Evolutionary conservation across 768 basidiomycete genomes (phyloP), one percentile per base, ranked within the genome.

Genomic region (Cubamyces sp.): DNA sequence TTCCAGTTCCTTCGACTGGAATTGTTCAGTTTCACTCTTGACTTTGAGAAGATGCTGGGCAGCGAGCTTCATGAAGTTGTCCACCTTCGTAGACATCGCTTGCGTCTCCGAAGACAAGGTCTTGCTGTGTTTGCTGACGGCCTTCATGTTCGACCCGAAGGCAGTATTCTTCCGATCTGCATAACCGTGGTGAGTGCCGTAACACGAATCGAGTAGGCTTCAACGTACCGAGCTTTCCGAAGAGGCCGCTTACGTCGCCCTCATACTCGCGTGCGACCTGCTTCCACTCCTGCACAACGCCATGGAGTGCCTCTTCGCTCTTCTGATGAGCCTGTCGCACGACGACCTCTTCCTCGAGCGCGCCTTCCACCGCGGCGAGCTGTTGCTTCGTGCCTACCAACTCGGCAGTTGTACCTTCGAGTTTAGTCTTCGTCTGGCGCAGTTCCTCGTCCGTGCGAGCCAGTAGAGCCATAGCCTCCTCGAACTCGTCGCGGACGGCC

Each of bases 401-500:
- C 46, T 80, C 78, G 1, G 74, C 75, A 63, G 84, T 79, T 1
- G 82, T 83, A 57, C 77, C 77, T 59, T 79, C 76, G 50, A 96
- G 75, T 67, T 76, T 81, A 19, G 81, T 82, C 61, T 79, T 82
- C 3, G 89, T 84, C 52, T 81, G 76, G 59, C 81, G 84, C 56
- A 98, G 76, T 71, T 97, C 93, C 7, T 85, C 84, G 54, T 96
- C 90, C 30, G 86, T 82, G 68, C 83, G 86, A 71, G 86, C 85
- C 48, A 98, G 76, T 48, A 94, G 66, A 1, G 82, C 86, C 58
- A 95, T 90, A 67, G 91, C 90, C 74, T 96, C 88, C 70, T 97
- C 94, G 68, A 94, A 96, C 75, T 98, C 95, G 59, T 95, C 94
- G 56, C 89, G 82, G 18, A 94, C 86, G 30, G 81, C 85, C 56